Base-by-base conservation (phyloP, 441 rosid species). In the Arabidopsis hybrid region DNA sequence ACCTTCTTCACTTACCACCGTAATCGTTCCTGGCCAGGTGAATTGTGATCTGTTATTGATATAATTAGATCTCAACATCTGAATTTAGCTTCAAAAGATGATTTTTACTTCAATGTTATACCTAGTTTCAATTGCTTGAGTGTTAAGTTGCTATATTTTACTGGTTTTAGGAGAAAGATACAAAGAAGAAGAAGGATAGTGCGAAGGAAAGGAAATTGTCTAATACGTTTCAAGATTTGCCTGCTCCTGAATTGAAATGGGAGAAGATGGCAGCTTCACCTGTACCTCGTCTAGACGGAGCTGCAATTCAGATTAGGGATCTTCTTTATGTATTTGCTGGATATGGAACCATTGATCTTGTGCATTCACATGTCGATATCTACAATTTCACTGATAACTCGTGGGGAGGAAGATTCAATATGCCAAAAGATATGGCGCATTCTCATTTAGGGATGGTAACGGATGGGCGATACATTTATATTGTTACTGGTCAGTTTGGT, bases 391-490 rank as follows among this genome's bases (percentile, higher is more conserved):
- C 83, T 3, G 86, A 82, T 81, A 90, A 91, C 67, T 83, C 88
- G 10, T 92, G 99, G 98, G 90, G 89, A 82, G 92, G 84, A 63
- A 84, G 93, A 80, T 89, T 92, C 78, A 89, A 87, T 79, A 95
- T 92, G 96, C 98, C 97, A 0, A 91, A 90, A 81, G 95, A 92
- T 74, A 95, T 95, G 99, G 98, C 97, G 3, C 97, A 95, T 83
- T 95, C 99, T 12, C 98, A 95, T 75, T 90, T 95, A 81, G 99
- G 97, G 72, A 93, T 95, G 97, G 99, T 83, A 13, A 88, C 97
- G 0, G 98, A 95, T 83, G 99, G 98, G 76, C 66, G 96, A 72
- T 93, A 85, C 77, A 90, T 95, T 45, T 95, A 91, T 60, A 73
- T 91, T 17, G 92, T 95, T 38, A 84, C 89, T 0, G 99, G 99